Conservation (phyloP, 352 stramenopile species). For the Phytophthora pinifolia region DNA sequence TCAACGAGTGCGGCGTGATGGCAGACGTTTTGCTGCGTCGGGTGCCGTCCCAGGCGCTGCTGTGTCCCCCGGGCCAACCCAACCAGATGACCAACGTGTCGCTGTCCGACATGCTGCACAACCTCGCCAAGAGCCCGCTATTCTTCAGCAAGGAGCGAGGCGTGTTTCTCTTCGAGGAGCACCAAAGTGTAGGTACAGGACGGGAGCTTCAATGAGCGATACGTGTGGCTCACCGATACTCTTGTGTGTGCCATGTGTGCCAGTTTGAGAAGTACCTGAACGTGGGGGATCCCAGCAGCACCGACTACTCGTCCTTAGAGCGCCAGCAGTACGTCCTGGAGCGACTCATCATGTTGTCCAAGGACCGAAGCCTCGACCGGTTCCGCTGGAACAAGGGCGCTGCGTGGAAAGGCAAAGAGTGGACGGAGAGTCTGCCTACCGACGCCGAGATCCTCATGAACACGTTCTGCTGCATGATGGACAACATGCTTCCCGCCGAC, state of each 20-base stretch:
- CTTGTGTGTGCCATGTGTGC: constrained; percentile 10
- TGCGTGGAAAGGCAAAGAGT: constrained; percentile 86
- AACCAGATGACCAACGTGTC: constrained; percentile 86
- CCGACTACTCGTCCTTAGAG: constrained; percentile 74
- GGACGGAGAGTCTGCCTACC: constrained; percentile 73
- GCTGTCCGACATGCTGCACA: constrained; percentile 72
- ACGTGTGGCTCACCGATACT: constrained; percentile 5
- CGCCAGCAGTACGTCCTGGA: constrained; percentile 85
- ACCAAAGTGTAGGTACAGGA: constrained; percentile 55
- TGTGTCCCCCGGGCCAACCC: constrained; percentile 71
- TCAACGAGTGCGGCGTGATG: constrained; percentile 81
- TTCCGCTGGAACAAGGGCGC: constrained; percentile 85
- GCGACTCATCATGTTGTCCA: constrained; percentile 84
- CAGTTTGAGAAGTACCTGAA: constrained; percentile 90
- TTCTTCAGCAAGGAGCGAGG: constrained; percentile 76
- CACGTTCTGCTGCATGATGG: constrained; percentile 86
- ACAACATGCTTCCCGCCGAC: constrained; percentile 81
- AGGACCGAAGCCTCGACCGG: constrained; percentile 81
- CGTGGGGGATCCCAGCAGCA: constrained; percentile 69
- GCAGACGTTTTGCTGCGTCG: constrained; percentile 74
- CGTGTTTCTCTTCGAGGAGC: constrained; percentile 82
- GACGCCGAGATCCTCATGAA: constrained; percentile 89
- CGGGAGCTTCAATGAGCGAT: neutral
- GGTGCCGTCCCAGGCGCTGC: constrained; percentile 66
- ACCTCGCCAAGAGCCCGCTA: constrained; percentile 58